Base-by-base conservation (phyloP, 73 alveolate species). In the Stentor coeruleus region DNA sequence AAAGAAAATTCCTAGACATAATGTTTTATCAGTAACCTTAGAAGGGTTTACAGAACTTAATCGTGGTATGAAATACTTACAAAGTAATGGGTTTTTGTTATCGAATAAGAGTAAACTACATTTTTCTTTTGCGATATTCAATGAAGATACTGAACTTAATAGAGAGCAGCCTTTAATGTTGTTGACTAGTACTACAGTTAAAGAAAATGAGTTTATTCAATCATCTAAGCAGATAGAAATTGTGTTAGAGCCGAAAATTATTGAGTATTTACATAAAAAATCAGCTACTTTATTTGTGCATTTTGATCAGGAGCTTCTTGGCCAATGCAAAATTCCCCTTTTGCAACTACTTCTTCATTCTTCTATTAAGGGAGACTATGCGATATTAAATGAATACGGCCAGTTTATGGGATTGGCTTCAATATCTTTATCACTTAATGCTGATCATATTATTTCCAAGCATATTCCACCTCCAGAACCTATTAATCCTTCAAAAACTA, bases 391-490 rank as follows among this genome's bases (percentile, higher is more conserved):
- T 66, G 79, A 66, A 2, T 66, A 26, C 37, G 79, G 79, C n/a
- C 79, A 66, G 79, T 66, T 66, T 33, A 66, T 66, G 79, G 79
- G 79, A 66, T 33, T 20, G 20, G 37, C 33, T 20, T 11, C n/a
- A 28, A 20, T 66, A 14, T 26, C 79, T 28, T 33, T 66, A 28
- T 66, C 79, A 20, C 33, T 66, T 2, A 26, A 33, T 26, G 14
- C 33, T 26, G 79, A 66, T 26, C 49, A 66, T 1, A 33, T 31
- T 14, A 66, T 20, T 1, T 15, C 36, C 14, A 20, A 66, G 79
- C n/a, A n/a, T n/a, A n/a, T n/a, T n/a, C n/a, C n/a, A n/a, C 37
- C 79, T 2, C 79, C 79, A 26, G 79, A 66, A 31, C 79, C n/a
- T 20, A 75, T 28, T 26, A 38, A n/a, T n/a, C 11, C 20, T 37